Conservation (phyloP, 2,329 filamentous ascomycete species). For the Furcasterigmium furcatum region DNA sequence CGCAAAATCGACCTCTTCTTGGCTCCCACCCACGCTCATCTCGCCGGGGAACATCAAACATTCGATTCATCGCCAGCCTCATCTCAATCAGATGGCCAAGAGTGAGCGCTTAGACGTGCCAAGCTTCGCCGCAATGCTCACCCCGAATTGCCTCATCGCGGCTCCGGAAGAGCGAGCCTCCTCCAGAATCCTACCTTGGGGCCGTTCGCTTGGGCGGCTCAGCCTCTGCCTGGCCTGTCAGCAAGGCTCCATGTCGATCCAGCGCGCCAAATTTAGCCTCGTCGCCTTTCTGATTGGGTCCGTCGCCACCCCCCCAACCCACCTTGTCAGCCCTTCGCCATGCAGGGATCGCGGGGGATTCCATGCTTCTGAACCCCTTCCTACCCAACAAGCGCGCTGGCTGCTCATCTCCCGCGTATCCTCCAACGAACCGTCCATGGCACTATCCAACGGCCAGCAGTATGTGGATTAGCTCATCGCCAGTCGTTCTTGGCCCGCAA, state of each 20-base stretch:
- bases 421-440: background rate
- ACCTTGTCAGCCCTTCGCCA: slow-evolving; percentile 3
- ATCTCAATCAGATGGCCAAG: too few species aligned
- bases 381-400: background rate
- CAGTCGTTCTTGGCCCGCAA: background rate
- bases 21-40: too few species aligned
- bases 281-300: background rate
- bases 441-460: background rate
- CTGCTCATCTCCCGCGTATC: background rate
- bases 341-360: slow-evolving; percentile 4
- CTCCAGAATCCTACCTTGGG: too few species aligned
- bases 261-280: background rate
- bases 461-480: background rate
- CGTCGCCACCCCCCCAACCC: background rate
- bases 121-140: too few species aligned
- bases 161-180: too few species aligned
- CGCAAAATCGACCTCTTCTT: too few species aligned
- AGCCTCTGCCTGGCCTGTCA: background rate
- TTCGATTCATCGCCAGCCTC: too few species aligned
- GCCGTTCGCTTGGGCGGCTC: too few species aligned
- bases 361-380: background rate
- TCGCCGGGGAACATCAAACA: too few species aligned
- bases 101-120: too few species aligned
- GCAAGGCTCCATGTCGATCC: background rate
- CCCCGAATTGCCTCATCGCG: background rate